These are phyloP conservation scores for Lathyrus oleraceus DNA, from an alignment of 306 rosid genomes.

Conservation along the genomic window DNA sequence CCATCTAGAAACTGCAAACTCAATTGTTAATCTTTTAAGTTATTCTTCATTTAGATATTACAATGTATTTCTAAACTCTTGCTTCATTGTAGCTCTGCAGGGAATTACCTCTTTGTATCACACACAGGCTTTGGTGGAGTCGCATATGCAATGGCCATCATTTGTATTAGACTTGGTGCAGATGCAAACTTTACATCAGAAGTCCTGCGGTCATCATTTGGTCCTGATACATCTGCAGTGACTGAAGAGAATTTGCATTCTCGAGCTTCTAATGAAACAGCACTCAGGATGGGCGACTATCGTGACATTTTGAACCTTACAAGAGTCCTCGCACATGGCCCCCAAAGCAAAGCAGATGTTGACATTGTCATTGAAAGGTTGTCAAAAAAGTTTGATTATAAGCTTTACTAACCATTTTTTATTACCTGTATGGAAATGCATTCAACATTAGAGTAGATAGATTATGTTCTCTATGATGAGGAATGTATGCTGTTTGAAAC, in stretches of 20 bases:
- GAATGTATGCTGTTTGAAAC: neutral
- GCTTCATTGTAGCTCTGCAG: conserved; percentile 65
- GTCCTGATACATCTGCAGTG: conserved; percentile 35
- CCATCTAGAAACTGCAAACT: conserved; percentile 17
- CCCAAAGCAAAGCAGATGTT: conserved; percentile 87
- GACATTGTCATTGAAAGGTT: conserved; percentile 84
- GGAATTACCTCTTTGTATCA: conserved; percentile 77
- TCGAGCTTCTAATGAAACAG: conserved; percentile 63
- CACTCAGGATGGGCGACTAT: conserved; percentile 78
- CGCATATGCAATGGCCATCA: conserved; percentile 81
- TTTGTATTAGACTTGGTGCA: conserved; percentile 65
- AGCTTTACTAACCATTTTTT: conserved; percentile 5
- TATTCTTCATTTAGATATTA: conserved; percentile 14
- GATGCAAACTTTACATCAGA: conserved; percentile 50
- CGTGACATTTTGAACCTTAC: conserved; percentile 94
- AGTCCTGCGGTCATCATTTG: conserved; percentile 45
- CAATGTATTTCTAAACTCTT: conserved; percentile 34
- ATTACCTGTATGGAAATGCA: conserved; percentile 12
- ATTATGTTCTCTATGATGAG: neutral
- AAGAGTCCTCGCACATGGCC: conserved; percentile 77
- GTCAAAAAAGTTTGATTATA: conserved; percentile 1
- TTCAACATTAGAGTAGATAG: conserved; percentile 10
- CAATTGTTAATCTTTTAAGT: conserved; percentile 22
- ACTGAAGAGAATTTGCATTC: conserved; percentile 47
- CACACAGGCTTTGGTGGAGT: conserved; percentile 98